Conservation (phyloP, 768 basidiomycete genomes). For the Agrocybe pediades region DNA sequence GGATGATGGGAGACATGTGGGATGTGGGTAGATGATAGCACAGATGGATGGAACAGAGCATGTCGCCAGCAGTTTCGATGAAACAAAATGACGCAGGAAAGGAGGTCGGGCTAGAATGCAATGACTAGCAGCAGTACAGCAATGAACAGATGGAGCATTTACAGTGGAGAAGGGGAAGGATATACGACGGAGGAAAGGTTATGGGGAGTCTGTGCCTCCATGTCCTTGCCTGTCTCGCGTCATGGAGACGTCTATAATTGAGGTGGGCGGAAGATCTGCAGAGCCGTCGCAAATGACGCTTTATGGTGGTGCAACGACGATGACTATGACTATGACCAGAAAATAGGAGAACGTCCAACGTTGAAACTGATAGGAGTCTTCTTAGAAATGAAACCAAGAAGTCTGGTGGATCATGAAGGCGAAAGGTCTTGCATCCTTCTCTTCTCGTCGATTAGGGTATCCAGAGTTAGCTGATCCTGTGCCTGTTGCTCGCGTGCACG, state of each 20-base stretch:
- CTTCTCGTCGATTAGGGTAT: slow-evolving; percentile 61
- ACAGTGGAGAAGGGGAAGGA: neutral
- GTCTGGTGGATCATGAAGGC: slow-evolving; percentile 12
- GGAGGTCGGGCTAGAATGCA: neutral
- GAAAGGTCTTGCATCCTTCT: slow-evolving; percentile 41
- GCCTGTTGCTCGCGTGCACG: slow-evolving; percentile 44
- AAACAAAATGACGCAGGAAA: neutral
- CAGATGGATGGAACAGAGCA: neutral
- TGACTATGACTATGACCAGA: neutral
- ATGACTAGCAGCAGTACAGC: neutral
- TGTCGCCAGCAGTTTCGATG: neutral
- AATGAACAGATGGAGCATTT: neutral
- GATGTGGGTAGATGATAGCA: neutral
- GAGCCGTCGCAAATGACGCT: no score
- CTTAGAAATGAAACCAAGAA: neutral
- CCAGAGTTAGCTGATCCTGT: slow-evolving; percentile 45
- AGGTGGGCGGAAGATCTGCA: no score
- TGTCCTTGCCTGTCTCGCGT: neutral
- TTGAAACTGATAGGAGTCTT: neutral
- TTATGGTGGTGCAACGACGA: neutral
- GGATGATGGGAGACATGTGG: neutral
- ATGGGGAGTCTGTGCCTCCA: neutral
- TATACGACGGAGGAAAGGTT: neutral
- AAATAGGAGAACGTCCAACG: neutral
- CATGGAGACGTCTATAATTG: neutral